Conservation (phyloP, 371 early-diverging fungal species). For the Phascolomyces articulosus region DNA sequence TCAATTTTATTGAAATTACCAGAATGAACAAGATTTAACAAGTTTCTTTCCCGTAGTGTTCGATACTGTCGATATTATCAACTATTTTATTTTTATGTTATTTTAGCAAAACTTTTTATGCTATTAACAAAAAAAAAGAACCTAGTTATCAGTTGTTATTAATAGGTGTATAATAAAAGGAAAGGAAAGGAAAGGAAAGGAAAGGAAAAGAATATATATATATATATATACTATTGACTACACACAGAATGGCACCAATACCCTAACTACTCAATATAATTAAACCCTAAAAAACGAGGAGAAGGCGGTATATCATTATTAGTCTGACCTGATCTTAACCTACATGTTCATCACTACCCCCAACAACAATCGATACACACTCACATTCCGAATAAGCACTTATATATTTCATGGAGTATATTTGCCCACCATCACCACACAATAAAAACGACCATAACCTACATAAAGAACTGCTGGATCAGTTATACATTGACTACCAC, state of each 20-base stretch:
- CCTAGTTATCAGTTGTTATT: too few relatives aligned
- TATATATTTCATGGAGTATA: conserved; percentile 7
- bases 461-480: not conserved
- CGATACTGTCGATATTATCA: too few relatives aligned
- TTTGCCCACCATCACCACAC: not conserved
- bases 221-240: too few relatives aligned
- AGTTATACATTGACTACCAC: not conserved
- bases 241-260: conserved; percentile 6
- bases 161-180: too few relatives aligned
- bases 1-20: too few relatives aligned
- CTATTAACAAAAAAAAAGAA: too few relatives aligned
- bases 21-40: too few relatives aligned
- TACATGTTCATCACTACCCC: not conserved
- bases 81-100: too few relatives aligned
- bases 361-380: not conserved
- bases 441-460: not conserved
- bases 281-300: not conserved
- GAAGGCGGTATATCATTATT: conserved; percentile 6
- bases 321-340: not conserved
- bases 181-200: too few relatives aligned
- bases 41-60: too few relatives aligned
- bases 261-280: conserved; percentile 6
- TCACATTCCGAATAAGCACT: not conserved
- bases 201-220: too few relatives aligned
- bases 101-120: too few relatives aligned